A percentile compares a stretch with the other conserved stretches of the same genome.
Evolutionary conservation across 176 grass and related monocot genomes (phyloP).

Genomic region (Carex scoparia): DNA sequence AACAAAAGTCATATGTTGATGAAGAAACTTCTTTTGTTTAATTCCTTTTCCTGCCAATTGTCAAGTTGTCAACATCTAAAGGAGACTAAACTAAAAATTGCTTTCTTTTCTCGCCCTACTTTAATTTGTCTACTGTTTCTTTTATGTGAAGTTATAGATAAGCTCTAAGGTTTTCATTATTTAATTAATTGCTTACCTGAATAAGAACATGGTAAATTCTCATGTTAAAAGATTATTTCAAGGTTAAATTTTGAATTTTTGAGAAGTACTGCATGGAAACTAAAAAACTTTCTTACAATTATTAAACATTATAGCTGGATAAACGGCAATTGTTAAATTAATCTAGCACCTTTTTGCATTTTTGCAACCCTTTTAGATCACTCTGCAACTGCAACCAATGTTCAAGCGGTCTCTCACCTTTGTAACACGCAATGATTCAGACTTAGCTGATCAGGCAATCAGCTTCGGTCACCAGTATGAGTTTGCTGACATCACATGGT

Average conservation of each 20-base stretch:
- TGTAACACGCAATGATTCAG: too few species aligned
- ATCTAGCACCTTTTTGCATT: too few species aligned
- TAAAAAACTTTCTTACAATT: neutral
- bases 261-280: neutral
- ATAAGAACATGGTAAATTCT: neutral
- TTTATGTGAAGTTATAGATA: neutral
- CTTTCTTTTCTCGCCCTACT: neutral
- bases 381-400: too few species aligned
- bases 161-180: neutral
- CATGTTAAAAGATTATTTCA: neutral
- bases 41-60: neutral
- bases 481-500: too few species aligned
- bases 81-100: neutral
- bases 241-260: neutral
- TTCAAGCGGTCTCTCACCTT: too few species aligned
- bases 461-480: too few species aligned
- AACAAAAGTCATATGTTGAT: neutral
- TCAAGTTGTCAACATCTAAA: neutral
- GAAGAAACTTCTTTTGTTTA: neutral
- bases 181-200: neutral
- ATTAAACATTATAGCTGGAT: neutral
- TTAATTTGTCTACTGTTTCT: neutral
- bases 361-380: too few species aligned
- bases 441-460: too few species aligned
- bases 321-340: too few species aligned